phyloP scores from a whole-genome alignment of 257 asterid genomes.

The Gardenia jasminoides region DNA sequence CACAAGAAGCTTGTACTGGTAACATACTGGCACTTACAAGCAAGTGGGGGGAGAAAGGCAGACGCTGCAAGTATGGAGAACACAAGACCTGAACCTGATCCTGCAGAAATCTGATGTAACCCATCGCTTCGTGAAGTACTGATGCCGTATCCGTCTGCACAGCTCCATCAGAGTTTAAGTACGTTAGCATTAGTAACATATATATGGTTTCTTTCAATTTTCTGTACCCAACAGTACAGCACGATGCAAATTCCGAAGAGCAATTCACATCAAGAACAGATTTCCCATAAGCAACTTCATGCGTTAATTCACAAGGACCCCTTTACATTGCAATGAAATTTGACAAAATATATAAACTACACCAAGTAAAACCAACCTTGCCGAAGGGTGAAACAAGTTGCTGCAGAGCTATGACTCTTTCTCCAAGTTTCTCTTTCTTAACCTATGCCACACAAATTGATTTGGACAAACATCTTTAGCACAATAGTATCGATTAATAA shows the following conservation, averaged over 20 bases:
- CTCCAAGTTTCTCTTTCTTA: slow-evolving; percentile 84
- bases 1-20: too few species aligned
- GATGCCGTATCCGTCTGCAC: slow-evolving; percentile 91
- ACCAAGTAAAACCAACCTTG: slow-evolving; percentile 47
- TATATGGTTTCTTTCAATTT: neutral
- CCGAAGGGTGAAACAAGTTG: slow-evolving; percentile 96
- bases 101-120: slow-evolving; percentile 83
- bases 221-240: neutral
- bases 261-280: neutral
- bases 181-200: too few species aligned
- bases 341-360: neutral
- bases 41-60: slow-evolving; percentile 29
- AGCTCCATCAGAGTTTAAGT: neutral
- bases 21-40: slow-evolving; percentile 27
- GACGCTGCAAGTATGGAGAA: slow-evolving; percentile 71
- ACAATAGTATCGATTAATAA: neutral
- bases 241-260: neutral
- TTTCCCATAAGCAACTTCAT: too few species aligned
- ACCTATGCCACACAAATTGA: slow-evolving; percentile 31
- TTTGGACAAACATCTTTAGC: too few species aligned
- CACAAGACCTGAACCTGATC: slow-evolving; percentile 84
- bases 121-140: slow-evolving; percentile 84
- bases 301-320: neutral
- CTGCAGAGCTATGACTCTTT: slow-evolving; percentile 82
- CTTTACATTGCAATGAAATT: neutral